These are phyloP conservation scores for Pulveroboletus sp. DNA, from an alignment of 768 basidiomycete species.

Conservation along the genomic window DNA sequence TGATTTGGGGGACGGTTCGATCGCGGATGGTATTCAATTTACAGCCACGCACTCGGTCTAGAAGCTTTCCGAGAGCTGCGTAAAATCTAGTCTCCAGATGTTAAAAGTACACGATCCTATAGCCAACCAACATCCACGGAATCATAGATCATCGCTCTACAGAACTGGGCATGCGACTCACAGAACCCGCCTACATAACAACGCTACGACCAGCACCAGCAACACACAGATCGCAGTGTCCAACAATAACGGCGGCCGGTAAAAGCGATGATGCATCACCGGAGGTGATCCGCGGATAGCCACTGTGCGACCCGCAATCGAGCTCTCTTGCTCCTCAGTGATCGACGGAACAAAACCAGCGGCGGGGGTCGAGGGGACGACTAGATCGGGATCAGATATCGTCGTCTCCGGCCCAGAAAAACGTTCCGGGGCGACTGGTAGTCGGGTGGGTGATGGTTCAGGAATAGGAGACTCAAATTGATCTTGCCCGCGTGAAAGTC, in stretches of 20 bases:
- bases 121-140: slow-evolving; percentile 7
- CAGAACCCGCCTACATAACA: slow-evolving; percentile 58
- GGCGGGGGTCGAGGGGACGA: slow-evolving; percentile 12
- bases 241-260: slow-evolving; percentile 55
- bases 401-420: slow-evolving; percentile 10
- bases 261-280: slow-evolving; percentile 16
- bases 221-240: slow-evolving; percentile 73
- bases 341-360: slow-evolving; percentile 9
- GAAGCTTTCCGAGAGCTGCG: slow-evolving; percentile 17
- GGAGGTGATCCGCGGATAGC: slow-evolving; percentile 17
- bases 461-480: slow-evolving; percentile 13
- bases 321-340: slow-evolving; percentile 8
- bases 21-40: slow-evolving; percentile 18
- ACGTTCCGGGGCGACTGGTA: slow-evolving; percentile 18
- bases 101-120: slow-evolving; percentile 18
- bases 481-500: slow-evolving; percentile 17
- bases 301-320: slow-evolving; percentile 6
- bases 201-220: slow-evolving; percentile 60
- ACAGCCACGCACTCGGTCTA: slow-evolving; percentile 18
- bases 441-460: slow-evolving; percentile 12
- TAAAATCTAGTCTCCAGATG: slow-evolving; percentile 9
- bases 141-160: slow-evolving; percentile 20
- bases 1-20: slow-evolving; percentile 14
- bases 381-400: slow-evolving; percentile 15
- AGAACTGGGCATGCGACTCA: slow-evolving; percentile 25